A percentile compares a stretch with the other conserved stretches of the same genome.
phyloP scores from a whole-genome alignment of 352 stramenopile genomes.

The Halophytophthora batemanensis region DNA sequence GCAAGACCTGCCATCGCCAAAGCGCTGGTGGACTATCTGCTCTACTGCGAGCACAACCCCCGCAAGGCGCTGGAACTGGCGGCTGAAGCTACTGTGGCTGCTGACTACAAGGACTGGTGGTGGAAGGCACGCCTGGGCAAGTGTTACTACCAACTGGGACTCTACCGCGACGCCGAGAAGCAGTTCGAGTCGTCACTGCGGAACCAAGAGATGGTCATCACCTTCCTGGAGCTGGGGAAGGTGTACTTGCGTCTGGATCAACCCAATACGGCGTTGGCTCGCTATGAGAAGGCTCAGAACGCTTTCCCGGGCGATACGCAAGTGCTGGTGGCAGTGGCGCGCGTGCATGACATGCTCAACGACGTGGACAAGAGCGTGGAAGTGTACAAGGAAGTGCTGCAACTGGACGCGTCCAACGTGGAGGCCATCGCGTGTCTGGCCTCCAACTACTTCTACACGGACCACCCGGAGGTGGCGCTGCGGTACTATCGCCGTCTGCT shows the following conservation, averaged over 20 bases:
- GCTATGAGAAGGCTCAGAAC: slow-evolving; percentile 65
- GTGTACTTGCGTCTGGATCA: slow-evolving; percentile 94
- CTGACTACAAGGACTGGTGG: slow-evolving; percentile 93
- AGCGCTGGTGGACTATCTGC: slow-evolving; percentile 87
- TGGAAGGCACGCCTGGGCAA: slow-evolving; percentile 94
- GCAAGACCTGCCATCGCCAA: slow-evolving; percentile 83
- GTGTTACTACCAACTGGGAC: slow-evolving; percentile 93
- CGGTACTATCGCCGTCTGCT: slow-evolving; percentile 92
- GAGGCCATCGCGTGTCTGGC: slow-evolving; percentile 91
- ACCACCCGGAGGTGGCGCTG: slow-evolving; percentile 90
- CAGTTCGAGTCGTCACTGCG: slow-evolving; percentile 89
- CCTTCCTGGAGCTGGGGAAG: slow-evolving; percentile 91
- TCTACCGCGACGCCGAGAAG: slow-evolving; percentile 92
- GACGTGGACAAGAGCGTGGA: slow-evolving; percentile 72
- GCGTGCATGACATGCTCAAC: slow-evolving; percentile 93
- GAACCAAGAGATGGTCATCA: slow-evolving; percentile 88
- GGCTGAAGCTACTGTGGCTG: slow-evolving; percentile 83
- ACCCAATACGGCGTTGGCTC: slow-evolving; percentile 89
- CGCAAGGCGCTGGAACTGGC: slow-evolving; percentile 90
- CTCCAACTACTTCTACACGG: slow-evolving; percentile 93
- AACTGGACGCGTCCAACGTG: slow-evolving; percentile 86
- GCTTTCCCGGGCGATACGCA: slow-evolving; percentile 79
- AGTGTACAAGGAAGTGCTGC: slow-evolving; percentile 88
- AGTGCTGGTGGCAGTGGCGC: slow-evolving; percentile 82
- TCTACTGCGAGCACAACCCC: slow-evolving; percentile 93